phyloP scores from a whole-genome alignment of 768 basidiomycete species.

The Leccinellum luteum region DNA sequence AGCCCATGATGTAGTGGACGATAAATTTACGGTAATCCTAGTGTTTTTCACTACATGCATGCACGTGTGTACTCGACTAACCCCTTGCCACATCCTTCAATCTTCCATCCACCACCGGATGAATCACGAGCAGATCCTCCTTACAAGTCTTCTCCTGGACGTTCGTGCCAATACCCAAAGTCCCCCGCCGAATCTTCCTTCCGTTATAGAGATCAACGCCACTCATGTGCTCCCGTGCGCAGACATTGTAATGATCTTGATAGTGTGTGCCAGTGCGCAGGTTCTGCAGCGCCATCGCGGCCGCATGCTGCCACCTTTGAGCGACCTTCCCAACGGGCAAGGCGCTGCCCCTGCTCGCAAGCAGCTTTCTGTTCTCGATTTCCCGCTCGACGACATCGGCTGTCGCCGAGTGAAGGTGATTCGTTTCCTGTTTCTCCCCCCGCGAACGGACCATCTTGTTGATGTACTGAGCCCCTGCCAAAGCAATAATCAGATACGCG shows the following conservation, averaged over 20 bases:
- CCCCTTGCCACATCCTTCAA: slow-evolving; percentile 49
- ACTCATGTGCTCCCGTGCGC: slow-evolving; percentile 73
- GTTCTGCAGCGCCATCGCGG: slow-evolving; percentile 40
- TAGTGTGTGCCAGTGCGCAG: slow-evolving; percentile 54
- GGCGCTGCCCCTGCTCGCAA: slow-evolving; percentile 19
- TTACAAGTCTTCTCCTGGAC: slow-evolving; percentile 23
- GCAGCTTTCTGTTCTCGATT: slow-evolving; percentile 37
- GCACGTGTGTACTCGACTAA: too few species aligned
- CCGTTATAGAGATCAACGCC: slow-evolving; percentile 74
- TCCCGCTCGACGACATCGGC: slow-evolving; percentile 46
- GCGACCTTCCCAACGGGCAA: slow-evolving; percentile 22
- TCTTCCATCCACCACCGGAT: slow-evolving; percentile 66
- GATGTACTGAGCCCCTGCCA: slow-evolving; percentile 68
- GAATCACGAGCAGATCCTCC: slow-evolving; percentile 55
- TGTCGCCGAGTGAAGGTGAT: slow-evolving; percentile 44
- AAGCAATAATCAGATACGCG: slow-evolving; percentile 3
- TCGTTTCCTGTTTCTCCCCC: slow-evolving; percentile 25
- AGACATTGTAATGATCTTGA: slow-evolving; percentile 55
- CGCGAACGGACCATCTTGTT: slow-evolving; percentile 52
- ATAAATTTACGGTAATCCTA: too few species aligned
- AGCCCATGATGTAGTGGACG: too few species aligned
- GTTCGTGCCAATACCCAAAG: slow-evolving; percentile 13
- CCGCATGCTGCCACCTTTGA: slow-evolving; percentile 50
- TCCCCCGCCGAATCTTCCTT: slow-evolving; percentile 39
- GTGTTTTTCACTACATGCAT: too few species aligned